Percentiles rank a stretch among this genome's conserved stretches.
These are phyloP conservation scores for Flaveria bidentis DNA, from an alignment of 129 eudicot genomes.

Conservation along the genomic window DNA sequence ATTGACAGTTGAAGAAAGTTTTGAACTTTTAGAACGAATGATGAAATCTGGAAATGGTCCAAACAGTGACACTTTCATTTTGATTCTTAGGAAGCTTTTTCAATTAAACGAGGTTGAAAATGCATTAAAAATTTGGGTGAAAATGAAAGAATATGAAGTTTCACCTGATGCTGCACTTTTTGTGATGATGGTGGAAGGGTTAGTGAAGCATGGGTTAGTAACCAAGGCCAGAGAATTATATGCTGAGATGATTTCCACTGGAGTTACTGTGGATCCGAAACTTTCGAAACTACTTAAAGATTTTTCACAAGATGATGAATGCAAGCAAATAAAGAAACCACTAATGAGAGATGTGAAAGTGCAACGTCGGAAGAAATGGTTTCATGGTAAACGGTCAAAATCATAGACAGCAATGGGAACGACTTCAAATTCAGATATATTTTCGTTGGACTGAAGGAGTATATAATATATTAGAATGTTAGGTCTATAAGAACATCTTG, in stretches of 20 bases:
- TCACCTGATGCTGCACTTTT: constrained; percentile 56
- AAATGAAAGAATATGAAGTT: constrained; percentile 59
- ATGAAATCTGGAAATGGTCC: constrained; percentile 66
- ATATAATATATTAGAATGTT: neutral
- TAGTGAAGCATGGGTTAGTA: constrained; percentile 50
- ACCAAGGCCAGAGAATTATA: constrained; percentile 61
- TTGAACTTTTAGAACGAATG: constrained; percentile 66
- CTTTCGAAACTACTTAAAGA: constrained; percentile 58
- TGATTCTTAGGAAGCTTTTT: constrained; percentile 52
- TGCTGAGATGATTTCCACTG: constrained; percentile 60
- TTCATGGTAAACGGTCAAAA: constrained; percentile 31
- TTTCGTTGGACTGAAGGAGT: neutral
- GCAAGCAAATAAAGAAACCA: constrained; percentile 28
- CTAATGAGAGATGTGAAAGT: constrained; percentile 27
- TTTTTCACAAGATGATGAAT: constrained; percentile 21
- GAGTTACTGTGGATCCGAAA: constrained; percentile 65
- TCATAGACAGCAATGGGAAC: constrained; percentile 17
- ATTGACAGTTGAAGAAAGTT: constrained; percentile 47
- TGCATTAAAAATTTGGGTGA: constrained; percentile 72
- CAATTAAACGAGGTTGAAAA: constrained; percentile 51
- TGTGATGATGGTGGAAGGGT: constrained; percentile 57
- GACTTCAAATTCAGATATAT: neutral
- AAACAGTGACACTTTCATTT: constrained; percentile 45
- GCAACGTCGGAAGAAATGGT: constrained; percentile 32
- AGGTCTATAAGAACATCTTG: constrained; percentile 14